Evolutionary conservation across 768 basidiomycete species (phyloP), one percentile per base, ranked within the genome.

Genomic region (Lyophyllum atratum): DNA sequence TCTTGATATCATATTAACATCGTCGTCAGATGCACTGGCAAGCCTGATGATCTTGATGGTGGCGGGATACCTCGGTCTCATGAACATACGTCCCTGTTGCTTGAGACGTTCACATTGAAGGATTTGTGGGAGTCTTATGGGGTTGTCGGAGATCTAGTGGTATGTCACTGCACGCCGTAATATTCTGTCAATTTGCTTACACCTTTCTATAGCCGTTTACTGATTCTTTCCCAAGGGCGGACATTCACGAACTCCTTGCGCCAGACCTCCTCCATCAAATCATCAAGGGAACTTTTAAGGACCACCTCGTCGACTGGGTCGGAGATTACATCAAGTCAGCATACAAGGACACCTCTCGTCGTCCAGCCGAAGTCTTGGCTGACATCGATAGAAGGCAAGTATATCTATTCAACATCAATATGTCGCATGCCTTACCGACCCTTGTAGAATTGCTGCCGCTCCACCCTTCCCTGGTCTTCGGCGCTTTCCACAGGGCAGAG

Each of bases 41-140:
- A 10, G 10, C 43, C 49, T 25, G 26, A 31, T 33, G 26, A 57
- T 34, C 50, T 57, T 10, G 56, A 57, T 51, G 31, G 26, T 12
- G 26, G 12, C 17, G 29, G 21, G 6, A 25, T 48, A 12, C 57
- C 21, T 37, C 49, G 59, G 10, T 49, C 56, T 9, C 42, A 62
- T 44, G 52, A 55, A 21, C 62, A 59, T 44, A 56, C 48, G 11
- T 46, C 59, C 26, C 29, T 56, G 7, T 49, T 71, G 9, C 44
- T 66, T 0, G 51, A 59, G 3, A 39, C 39, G 14, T 63, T 58
- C 33, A 54, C 60, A 8, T 56, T 57, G 10, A 45, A 54, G 17
- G 57, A 50, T 1, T 49, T 70, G 28, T 69, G 69, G 69, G 64
- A 67, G 26, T 52, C 66, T 9, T 73, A 61, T 53, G 71, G 72